These are phyloP conservation scores for Debaryomycetaceae sp. DNA, from an alignment of 1,139 yeast species.

Conservation along the genomic window DNA sequence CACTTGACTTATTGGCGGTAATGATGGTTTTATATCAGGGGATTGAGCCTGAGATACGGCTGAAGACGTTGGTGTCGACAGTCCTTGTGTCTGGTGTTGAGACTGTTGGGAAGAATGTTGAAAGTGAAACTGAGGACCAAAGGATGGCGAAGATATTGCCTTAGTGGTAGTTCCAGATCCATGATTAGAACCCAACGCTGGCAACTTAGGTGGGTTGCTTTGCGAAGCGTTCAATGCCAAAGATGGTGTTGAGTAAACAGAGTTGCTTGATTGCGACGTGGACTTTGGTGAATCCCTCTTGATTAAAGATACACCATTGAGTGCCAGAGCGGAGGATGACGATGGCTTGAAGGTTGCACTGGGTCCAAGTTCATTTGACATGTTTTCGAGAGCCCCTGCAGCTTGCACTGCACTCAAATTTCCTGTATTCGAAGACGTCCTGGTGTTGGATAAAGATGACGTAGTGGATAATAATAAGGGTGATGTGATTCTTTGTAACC, in stretches of 20 bases:
- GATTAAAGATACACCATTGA: slow-evolving; percentile 31
- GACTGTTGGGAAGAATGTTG: slow-evolving; percentile 5
- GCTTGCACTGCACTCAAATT: slow-evolving; percentile 27
- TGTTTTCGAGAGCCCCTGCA: slow-evolving; percentile 62
- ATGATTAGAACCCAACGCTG: slow-evolving; percentile 25
- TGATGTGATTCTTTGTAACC: slow-evolving; percentile 59
- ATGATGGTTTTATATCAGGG: slow-evolving; percentile 20
- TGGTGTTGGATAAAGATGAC: slow-evolving; percentile 36
- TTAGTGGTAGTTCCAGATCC: slow-evolving; percentile 6
- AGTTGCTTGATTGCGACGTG: slow-evolving; percentile 14
- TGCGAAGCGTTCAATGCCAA: slow-evolving; percentile 27
- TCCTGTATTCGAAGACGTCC: slow-evolving; percentile 14
- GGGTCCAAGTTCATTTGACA: slow-evolving; percentile 47
- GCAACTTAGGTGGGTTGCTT: slow-evolving; percentile 26
- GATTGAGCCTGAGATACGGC: slow-evolving; percentile 16
- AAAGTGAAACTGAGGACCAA: slow-evolving; percentile 43
- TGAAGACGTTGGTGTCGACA: slow-evolving; percentile 9
- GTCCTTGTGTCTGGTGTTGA: slow-evolving; percentile 4
- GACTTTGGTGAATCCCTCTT: slow-evolving; percentile 10
- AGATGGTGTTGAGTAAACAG: slow-evolving; percentile 32
- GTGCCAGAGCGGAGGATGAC: slow-evolving; percentile 8
- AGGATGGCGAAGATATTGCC: slow-evolving; percentile 33
- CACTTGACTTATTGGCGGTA: slow-evolving; percentile 37
- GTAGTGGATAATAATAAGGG: slow-evolving; percentile 55
- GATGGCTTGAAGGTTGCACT: slow-evolving; percentile 37